Evolutionary conservation across 306 rosid species (phyloP).

Genomic region (Delonix regia): DNA sequence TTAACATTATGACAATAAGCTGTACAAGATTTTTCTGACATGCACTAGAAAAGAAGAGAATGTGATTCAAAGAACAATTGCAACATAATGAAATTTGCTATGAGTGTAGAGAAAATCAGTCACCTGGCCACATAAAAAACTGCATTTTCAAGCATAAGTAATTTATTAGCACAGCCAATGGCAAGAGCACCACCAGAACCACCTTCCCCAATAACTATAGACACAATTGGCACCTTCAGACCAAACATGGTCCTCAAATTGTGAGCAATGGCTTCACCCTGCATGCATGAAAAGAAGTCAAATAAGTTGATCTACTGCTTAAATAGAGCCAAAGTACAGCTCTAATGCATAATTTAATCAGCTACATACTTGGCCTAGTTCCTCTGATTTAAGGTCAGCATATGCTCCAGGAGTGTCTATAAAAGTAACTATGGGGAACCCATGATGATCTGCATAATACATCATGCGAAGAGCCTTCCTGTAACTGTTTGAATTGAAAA

Average conservation of each 20-base stretch:
- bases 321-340: slow-evolving; percentile 24
- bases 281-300: slow-evolving; percentile 33
- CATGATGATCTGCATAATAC: slow-evolving; percentile 72
- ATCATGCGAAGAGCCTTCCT: slow-evolving; percentile 80
- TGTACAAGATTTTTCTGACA: slow-evolving; percentile 2
- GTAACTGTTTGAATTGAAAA: slow-evolving; percentile 45
- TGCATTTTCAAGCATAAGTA: slow-evolving; percentile 79
- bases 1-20: neutral
- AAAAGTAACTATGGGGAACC: slow-evolving; percentile 68
- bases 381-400: slow-evolving; percentile 80
- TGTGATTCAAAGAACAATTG: neutral
- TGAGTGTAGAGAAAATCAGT: slow-evolving; percentile 9
- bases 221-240: slow-evolving; percentile 68
- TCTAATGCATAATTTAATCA: neutral
- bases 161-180: slow-evolving; percentile 73
- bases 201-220: slow-evolving; percentile 82
- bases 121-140: slow-evolving; percentile 81
- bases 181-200: slow-evolving; percentile 89
- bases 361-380: slow-evolving; percentile 66
- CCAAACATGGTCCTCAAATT: slow-evolving; percentile 77
- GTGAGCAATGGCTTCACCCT: slow-evolving; percentile 83
- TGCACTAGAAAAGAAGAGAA: slow-evolving; percentile 1
- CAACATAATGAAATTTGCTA: neutral
- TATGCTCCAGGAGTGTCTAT: slow-evolving; percentile 76
- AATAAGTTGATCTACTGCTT: slow-evolving; percentile 9